Conservation (phyloP, 169 alveolate species). For the Eimeria sp. region DNA sequence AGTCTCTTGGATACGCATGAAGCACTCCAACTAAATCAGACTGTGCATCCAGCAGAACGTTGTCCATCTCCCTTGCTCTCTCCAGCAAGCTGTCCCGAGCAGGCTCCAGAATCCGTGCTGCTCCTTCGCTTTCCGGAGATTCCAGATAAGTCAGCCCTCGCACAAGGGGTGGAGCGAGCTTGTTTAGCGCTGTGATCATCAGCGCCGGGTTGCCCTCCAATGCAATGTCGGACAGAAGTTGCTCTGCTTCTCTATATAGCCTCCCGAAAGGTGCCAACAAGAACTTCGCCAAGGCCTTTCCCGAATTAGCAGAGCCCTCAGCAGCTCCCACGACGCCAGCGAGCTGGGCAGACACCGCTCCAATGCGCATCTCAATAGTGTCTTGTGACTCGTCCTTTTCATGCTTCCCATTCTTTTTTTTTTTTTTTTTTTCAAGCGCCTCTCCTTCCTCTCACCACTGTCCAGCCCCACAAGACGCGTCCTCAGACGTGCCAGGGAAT, state of each 20-base stretch:
- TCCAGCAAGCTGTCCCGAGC: background rate
- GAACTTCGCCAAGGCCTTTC: background rate
- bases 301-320: background rate
- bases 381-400: background rate
- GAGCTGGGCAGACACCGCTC: background rate
- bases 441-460: background rate
- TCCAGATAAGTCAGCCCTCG: conserved; percentile 10
- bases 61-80: conserved; percentile 30
- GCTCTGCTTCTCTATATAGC: background rate
- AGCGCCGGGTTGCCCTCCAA: background rate
- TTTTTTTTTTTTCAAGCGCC: background rate
- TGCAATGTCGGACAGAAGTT: background rate
- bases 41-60: conserved; percentile 8
- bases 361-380: background rate
- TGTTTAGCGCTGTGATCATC: conserved; percentile 13
- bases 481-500: background rate
- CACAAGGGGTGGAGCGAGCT: conserved; percentile 2
- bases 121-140: background rate
- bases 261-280: background rate
- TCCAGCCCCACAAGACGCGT: background rate
- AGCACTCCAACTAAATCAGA: background rate
- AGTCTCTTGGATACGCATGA: background rate
- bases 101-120: background rate
- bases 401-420: background rate
- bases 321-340: conserved; percentile 32